These are phyloP conservation scores for Parsonsia alboflavescens DNA, from an alignment of 257 asterid species.

Conservation along the genomic window DNA sequence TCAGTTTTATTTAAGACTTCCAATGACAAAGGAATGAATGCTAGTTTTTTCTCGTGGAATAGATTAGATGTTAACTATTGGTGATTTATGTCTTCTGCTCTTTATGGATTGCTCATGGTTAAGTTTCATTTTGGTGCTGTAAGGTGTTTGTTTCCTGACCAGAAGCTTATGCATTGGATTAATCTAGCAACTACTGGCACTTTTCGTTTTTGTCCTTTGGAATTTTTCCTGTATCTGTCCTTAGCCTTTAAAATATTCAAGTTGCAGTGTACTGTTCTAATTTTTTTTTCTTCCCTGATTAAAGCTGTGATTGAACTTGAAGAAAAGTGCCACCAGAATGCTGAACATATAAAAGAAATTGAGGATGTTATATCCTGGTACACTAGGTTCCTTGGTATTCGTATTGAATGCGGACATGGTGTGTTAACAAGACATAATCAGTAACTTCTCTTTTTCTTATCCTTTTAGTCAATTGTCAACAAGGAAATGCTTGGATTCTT, in stretches of 20 bases:
- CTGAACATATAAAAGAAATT: constrained; percentile 48
- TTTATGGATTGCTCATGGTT: not conserved
- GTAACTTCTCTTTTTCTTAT: not conserved
- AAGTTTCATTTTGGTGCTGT: not conserved
- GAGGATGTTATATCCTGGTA: constrained; percentile 93
- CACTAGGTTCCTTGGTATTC: constrained; percentile 78
- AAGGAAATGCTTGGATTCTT: constrained; percentile 7
- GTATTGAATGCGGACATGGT: constrained; percentile 85
- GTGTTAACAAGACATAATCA: constrained; percentile 11
- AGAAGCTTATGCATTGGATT: not conserved
- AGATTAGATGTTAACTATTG: not conserved
- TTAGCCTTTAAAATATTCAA: not conserved
- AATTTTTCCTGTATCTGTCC: not conserved
- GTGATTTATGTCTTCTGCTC: not conserved
- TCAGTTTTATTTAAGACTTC: not conserved
- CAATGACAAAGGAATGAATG: not conserved
- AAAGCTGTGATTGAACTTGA: constrained; percentile 51
- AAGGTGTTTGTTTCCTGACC: not conserved
- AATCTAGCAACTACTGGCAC: not conserved
- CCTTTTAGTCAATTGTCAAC: not conserved
- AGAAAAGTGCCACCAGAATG: constrained; percentile 44
- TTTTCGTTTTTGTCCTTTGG: not conserved
- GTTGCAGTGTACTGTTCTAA: constrained; percentile 16
- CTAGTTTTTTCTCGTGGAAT: not conserved
- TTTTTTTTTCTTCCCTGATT: constrained; percentile 15